These are phyloP conservation scores for Ophiostoma sp. DNA, from an alignment of 2,329 filamentous ascomycete genomes.

Conservation along the genomic window DNA sequence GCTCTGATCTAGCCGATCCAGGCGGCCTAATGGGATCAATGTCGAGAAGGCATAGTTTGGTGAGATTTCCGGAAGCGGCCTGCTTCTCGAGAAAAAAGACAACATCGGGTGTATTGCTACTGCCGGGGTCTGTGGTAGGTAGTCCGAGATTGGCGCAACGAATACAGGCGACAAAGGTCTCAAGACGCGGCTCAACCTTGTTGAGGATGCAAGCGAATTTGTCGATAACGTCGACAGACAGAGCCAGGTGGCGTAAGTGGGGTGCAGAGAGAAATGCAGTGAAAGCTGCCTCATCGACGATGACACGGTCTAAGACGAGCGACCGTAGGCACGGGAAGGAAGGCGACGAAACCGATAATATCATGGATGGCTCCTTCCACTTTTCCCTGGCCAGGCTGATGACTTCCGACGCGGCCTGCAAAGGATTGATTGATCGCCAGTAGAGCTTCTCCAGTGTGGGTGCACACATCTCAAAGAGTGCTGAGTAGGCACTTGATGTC, in stretches of 20 bases:
- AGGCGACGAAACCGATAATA: neutral
- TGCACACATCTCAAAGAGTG: neutral
- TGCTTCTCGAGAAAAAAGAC: too few relatives aligned
- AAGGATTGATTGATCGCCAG: neutral
- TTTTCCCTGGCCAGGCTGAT: too few relatives aligned
- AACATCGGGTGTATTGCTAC: too few relatives aligned
- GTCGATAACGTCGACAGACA: neutral
- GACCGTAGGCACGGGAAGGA: neutral
- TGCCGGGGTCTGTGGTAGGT: too few relatives aligned
- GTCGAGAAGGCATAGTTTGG: neutral
- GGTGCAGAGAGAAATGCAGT: neutral
- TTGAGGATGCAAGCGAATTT: neutral
- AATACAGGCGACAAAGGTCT: neutral
- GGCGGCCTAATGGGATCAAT: too few relatives aligned
- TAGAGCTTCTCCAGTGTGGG: neutral
- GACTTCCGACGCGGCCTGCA: too few relatives aligned
- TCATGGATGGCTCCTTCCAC: too few relatives aligned
- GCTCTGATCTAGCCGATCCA: too few relatives aligned
- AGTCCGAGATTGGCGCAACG: neutral
- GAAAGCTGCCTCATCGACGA: neutral
- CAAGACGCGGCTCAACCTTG: neutral
- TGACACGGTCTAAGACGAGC: neutral
- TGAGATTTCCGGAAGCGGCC: neutral
- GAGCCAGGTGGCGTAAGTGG: neutral
- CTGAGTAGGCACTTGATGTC: neutral